Evolutionary conservation across 2,329 filamentous ascomycete species (phyloP).

Genomic region (Chaetomium globosum): DNA sequence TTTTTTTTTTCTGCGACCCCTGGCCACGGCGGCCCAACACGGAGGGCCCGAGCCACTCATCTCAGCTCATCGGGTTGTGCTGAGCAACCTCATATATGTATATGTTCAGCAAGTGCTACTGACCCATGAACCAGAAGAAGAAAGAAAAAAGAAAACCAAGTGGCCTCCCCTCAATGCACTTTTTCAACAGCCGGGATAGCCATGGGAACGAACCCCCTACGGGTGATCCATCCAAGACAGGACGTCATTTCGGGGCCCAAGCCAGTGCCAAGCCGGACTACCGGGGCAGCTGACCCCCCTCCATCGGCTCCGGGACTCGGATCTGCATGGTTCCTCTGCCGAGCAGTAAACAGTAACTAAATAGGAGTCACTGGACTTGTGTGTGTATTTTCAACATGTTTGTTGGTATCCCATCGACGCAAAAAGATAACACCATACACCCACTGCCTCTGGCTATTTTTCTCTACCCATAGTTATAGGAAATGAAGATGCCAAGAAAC

Average conservation of each 20-base stretch:
- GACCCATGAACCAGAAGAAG: too few species aligned
- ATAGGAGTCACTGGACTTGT: constrained; percentile 1
- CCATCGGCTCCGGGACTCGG: constrained; percentile 15
- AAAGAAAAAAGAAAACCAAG: neutral
- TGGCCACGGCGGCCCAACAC: neutral
- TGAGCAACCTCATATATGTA: neutral
- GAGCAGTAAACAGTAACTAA: neutral
- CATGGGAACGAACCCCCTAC: neutral
- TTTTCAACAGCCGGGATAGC: neutral
- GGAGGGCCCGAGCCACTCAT: neutral
- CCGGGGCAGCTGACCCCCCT: constrained; percentile 13
- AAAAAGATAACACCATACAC: neutral
- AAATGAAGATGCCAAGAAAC: neutral
- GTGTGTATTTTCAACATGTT: neutral
- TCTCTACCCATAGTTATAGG: neutral
- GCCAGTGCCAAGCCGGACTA: constrained; percentile 20
- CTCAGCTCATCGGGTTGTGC: neutral
- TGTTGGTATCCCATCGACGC: neutral
- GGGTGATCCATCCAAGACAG: neutral
- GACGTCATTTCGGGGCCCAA: constrained; percentile 14
- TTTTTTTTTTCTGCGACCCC: neutral
- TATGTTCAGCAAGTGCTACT: neutral
- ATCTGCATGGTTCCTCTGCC: constrained; percentile 12
- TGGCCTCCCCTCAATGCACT: too few species aligned
- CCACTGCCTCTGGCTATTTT: neutral